A percentile compares a stretch with the other conserved stretches of the same genome.
phyloP scores from a whole-genome alignment of 2,329 filamentous ascomycete species.

The Aspergillus melleus region DNA sequence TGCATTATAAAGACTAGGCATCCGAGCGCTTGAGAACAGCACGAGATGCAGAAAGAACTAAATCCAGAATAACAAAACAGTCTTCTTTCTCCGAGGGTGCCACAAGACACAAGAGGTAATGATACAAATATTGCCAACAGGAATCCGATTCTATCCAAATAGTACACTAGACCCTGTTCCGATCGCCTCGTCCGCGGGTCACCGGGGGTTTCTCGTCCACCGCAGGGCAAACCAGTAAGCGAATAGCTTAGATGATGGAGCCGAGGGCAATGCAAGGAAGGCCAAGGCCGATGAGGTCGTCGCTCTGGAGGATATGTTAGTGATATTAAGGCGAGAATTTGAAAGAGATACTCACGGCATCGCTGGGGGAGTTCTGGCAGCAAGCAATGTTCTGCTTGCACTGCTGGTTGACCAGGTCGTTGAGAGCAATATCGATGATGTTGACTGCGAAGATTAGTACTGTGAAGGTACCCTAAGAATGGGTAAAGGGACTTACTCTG shows the following conservation, averaged over 20 bases:
- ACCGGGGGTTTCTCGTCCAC: neutral
- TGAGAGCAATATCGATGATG: conserved; percentile 29
- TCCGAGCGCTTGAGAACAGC: no score
- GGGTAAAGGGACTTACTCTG: no score
- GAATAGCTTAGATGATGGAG: conserved; percentile 36
- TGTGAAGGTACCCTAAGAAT: no score
- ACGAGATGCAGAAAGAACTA: conserved; percentile 6
- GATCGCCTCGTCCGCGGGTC: conserved; percentile 11
- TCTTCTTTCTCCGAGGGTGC: conserved; percentile 34
- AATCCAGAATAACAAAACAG: conserved; percentile 21
- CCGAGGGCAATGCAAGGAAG: conserved; percentile 42
- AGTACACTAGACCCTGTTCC: conserved; percentile 15
- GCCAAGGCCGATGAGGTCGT: conserved; percentile 35
- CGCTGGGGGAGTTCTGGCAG: conserved; percentile 37
- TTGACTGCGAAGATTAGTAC: conserved; percentile 14
- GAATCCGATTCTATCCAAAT: conserved; percentile 17
- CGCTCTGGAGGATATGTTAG: conserved; percentile 21
- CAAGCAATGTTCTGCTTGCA: conserved; percentile 45
- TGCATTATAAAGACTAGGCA: no score
- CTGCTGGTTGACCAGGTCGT: conserved; percentile 39
- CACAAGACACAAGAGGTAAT: conserved; percentile 28
- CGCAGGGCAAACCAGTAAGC: neutral
- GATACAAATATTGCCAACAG: conserved; percentile 29
- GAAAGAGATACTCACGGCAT: conserved; percentile 24
- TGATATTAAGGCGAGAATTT: no score